These are phyloP conservation scores for Coemansia sp. DNA, from an alignment of 192 early-diverging fungal genomes.

Conservation along the genomic window DNA sequence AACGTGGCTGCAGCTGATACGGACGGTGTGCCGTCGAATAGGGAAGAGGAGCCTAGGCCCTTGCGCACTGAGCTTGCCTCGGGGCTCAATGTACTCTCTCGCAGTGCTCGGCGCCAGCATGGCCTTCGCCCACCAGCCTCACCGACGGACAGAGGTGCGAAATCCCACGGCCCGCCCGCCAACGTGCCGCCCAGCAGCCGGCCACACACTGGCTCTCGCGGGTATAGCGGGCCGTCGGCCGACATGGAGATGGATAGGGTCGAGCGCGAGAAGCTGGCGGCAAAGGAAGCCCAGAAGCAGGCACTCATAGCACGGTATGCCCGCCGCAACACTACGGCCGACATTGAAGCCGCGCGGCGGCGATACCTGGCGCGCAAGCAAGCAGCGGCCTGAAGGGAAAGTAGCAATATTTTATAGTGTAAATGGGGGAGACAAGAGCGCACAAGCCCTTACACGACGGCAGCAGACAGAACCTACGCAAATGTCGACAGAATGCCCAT, in stretches of 20 bases:
- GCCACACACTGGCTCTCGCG: not conserved
- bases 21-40: too few species aligned
- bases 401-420: too few species aligned
- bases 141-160: not conserved
- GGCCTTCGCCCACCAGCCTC: too few species aligned
- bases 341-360: slow-evolving; percentile 21
- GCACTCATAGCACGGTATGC: slow-evolving; percentile 15
- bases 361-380: slow-evolving; percentile 15
- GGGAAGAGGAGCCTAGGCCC: not conserved
- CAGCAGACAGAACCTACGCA: slow-evolving; percentile 22
- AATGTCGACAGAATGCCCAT: slow-evolving; percentile 44
- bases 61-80: not conserved
- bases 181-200: too few species aligned
- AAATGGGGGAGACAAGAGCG: too few species aligned
- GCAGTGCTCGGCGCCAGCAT: not conserved
- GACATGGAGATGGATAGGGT: not conserved
- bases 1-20: slow-evolving; percentile 46
- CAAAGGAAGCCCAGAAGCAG: not conserved
- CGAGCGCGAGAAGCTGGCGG: not conserved
- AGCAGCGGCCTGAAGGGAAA: too few species aligned
- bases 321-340: slow-evolving; percentile 18
- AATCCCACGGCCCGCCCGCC: too few species aligned
- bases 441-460: too few species aligned
- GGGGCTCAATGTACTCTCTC: not conserved
- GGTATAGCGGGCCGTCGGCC: not conserved